These are phyloP conservation scores for Jatropha multifida DNA, from an alignment of 441 rosid genomes.

Conservation along the genomic window DNA sequence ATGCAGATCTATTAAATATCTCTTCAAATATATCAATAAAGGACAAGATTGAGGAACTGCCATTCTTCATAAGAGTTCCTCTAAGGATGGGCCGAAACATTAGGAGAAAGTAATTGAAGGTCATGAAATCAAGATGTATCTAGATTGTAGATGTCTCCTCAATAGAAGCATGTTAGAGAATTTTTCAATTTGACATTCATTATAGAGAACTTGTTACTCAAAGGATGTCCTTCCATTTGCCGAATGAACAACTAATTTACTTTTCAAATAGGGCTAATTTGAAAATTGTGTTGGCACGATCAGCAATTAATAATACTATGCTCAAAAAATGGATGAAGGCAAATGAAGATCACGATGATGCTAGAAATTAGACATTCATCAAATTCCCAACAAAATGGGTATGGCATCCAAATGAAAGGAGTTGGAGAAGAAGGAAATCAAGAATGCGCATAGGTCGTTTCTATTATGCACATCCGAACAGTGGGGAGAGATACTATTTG, in stretches of 20 bases:
- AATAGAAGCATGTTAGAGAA: not conserved
- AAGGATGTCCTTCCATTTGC: not conserved
- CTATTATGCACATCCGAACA: not conserved
- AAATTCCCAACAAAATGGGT: not conserved
- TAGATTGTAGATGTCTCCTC: not conserved
- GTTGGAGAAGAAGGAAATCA: not conserved
- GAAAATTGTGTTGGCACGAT: not conserved
- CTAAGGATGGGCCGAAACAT: not conserved
- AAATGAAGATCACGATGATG: not conserved
- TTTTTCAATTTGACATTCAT: not conserved
- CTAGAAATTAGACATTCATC: too few relatives aligned
- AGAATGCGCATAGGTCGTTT: not conserved
- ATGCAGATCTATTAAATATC: not conserved
- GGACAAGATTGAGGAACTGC: not conserved
- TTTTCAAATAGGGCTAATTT: not conserved
- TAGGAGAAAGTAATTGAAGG: too few relatives aligned
- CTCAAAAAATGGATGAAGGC: not conserved
- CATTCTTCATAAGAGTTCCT: not conserved
- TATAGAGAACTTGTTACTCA: not conserved
- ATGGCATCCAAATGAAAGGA: not conserved
- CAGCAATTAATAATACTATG: not conserved
- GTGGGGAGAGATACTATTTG: not conserved
- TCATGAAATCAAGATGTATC: not conserved
- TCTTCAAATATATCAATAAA: not conserved
- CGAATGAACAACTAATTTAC: not conserved